Percentiles rank a stretch among this genome's conserved stretches.
Evolutionary conservation across 345 rosid species (phyloP).

Genomic region (Salix brachista): DNA sequence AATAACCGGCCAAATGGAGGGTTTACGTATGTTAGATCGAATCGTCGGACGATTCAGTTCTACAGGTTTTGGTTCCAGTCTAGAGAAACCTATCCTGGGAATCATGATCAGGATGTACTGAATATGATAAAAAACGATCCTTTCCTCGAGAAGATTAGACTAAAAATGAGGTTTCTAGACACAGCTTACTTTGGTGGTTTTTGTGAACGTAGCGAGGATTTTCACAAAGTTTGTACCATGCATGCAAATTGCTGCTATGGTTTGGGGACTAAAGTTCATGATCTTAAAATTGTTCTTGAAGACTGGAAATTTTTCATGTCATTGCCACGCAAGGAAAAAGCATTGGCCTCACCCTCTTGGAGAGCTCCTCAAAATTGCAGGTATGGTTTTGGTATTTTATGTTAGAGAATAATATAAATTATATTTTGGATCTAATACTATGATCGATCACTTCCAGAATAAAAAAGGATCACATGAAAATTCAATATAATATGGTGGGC

Average conservation of each 20-base stretch:
- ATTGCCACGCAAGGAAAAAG: slow-evolving; percentile 15
- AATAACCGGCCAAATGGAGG: slow-evolving; percentile 65
- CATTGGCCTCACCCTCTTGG: slow-evolving; percentile 32
- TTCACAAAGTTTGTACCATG: slow-evolving; percentile 65
- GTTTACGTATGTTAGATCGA: slow-evolving; percentile 58
- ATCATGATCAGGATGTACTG: slow-evolving; percentile 78
- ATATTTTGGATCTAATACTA: too few relatives aligned
- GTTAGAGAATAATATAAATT: too few relatives aligned
- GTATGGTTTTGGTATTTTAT: slow-evolving; percentile 12
- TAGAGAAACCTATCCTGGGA: slow-evolving; percentile 38
- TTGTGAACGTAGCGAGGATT: slow-evolving; percentile 53
- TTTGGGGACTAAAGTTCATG: slow-evolving; percentile 49
- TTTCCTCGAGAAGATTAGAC: slow-evolving; percentile 28
- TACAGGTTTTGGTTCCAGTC: slow-evolving; percentile 69
- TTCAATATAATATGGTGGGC: neutral
- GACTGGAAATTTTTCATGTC: slow-evolving; percentile 57
- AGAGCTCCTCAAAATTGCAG: slow-evolving; percentile 60
- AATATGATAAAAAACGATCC: slow-evolving; percentile 52
- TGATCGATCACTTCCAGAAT: neutral
- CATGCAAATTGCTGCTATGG: slow-evolving; percentile 86
- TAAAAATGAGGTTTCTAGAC: slow-evolving; percentile 55
- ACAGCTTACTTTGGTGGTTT: slow-evolving; percentile 70
- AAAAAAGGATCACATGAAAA: neutral
- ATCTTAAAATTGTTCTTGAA: slow-evolving; percentile 50
- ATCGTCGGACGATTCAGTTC: slow-evolving; percentile 44